A percentile compares a stretch with the other conserved stretches of the same genome.
Conservation (phyloP, 441 rosid genomes). For the Mallotus repandus region DNA sequence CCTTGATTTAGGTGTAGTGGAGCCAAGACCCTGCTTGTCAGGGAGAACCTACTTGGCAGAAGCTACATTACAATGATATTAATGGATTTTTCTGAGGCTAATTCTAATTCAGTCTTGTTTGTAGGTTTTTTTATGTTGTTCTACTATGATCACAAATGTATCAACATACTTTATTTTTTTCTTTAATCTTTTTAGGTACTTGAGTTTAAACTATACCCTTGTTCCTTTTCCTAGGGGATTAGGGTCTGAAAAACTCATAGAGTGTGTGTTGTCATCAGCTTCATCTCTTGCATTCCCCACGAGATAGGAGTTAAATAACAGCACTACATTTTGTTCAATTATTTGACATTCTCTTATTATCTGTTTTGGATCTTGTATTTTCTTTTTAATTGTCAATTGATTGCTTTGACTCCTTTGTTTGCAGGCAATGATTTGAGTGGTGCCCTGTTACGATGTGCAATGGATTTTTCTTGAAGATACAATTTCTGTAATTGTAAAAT, state of each 20-base stretch:
- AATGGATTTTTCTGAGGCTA: slow-evolving; percentile 42
- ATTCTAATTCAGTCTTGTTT: too few relatives aligned
- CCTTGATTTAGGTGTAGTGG: slow-evolving; percentile 48
- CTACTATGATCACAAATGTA: too few relatives aligned
- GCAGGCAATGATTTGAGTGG: not conserved
- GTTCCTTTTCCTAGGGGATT: not conserved
- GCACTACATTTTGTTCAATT: slow-evolving; percentile 13
- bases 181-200: too few relatives aligned
- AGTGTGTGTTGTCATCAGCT: slow-evolving; percentile 30
- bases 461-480: too few relatives aligned
- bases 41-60: slow-evolving; percentile 71
- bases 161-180: not conserved
- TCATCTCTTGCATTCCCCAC: not conserved
- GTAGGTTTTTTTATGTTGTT: too few relatives aligned
- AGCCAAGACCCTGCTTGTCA: slow-evolving; percentile 52
- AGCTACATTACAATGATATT: slow-evolving; percentile 43
- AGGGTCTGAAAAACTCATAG: slow-evolving; percentile 29
- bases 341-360: not conserved
- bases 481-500: too few relatives aligned
- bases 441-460: too few relatives aligned
- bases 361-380: not conserved
- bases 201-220: slow-evolving; percentile 53
- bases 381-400: not conserved
- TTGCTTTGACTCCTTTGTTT: not conserved
- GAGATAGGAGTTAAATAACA: slow-evolving; percentile 25